Conservation (phyloP, 169 alveolate genomes). For the Plasmodium gaboni region DNA sequence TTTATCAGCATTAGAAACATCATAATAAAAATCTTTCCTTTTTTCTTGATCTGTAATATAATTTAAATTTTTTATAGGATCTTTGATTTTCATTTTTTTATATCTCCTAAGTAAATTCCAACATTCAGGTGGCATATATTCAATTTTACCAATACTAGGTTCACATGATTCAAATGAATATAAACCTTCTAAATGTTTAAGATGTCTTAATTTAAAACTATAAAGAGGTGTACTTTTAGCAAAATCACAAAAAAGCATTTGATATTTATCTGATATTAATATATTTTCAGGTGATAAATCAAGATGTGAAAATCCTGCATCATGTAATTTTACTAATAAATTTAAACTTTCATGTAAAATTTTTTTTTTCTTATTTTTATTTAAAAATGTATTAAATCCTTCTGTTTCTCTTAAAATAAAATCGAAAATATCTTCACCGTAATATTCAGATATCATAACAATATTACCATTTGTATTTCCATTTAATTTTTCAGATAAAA, state of each 20-base stretch:
- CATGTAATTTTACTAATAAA: slow-evolving; percentile 79
- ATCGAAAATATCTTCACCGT: slow-evolving; percentile 82
- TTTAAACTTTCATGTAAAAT: slow-evolving; percentile 74
- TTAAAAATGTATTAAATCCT: background rate
- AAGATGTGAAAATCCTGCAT: slow-evolving; percentile 85
- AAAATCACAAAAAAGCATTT: slow-evolving; percentile 85
- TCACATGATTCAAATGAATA: slow-evolving; percentile 84
- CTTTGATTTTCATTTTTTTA: slow-evolving; percentile 70
- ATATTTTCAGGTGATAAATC: slow-evolving; percentile 88
- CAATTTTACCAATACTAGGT: slow-evolving; percentile 88
- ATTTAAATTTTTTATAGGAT: slow-evolving; percentile 17
- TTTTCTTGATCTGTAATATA: slow-evolving; percentile 52
- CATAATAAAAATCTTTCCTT: slow-evolving; percentile 80
- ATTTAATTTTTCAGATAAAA: slow-evolving; percentile 26
- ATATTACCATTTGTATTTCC: slow-evolving; percentile 78
- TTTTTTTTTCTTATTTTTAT: too few relatives aligned
- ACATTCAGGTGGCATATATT: slow-evolving; percentile 90
- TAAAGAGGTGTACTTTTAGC: slow-evolving; percentile 86
- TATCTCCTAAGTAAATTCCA: slow-evolving; percentile 82
- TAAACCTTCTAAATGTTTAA: slow-evolving; percentile 75
- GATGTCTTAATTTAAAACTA: slow-evolving; percentile 77
- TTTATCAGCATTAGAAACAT: slow-evolving; percentile 85
- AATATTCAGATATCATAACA: slow-evolving; percentile 79
- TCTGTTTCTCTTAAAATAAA: slow-evolving; percentile 76
- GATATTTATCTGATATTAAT: slow-evolving; percentile 78